Conservation (phyloP, 352 stramenopile species). For the Vaucheria bursata region DNA sequence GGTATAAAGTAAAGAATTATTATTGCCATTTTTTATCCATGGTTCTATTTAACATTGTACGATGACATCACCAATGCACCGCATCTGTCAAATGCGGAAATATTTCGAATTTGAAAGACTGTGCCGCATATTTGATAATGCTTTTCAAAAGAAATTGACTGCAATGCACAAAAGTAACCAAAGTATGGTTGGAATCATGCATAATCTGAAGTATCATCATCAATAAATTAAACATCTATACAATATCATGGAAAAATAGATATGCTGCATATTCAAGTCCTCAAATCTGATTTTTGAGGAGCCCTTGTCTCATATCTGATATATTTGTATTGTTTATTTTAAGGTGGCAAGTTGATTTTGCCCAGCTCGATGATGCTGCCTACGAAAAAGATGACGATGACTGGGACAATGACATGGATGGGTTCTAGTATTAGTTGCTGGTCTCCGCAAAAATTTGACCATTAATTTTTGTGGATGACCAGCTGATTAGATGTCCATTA, state of each 20-base stretch:
- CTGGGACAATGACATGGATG: conserved; percentile 24
- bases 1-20: too few relatives aligned
- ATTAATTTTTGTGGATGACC: too few relatives aligned
- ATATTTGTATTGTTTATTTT: conserved; percentile 56
- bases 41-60: too few relatives aligned
- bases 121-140: too few relatives aligned
- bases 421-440: too few relatives aligned
- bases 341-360: conserved; percentile 86
- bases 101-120: too few relatives aligned
- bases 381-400: conserved; percentile 35
- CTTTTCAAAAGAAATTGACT: too few relatives aligned
- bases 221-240: background rate
- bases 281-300: background rate
- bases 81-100: too few relatives aligned
- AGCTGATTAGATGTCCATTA: background rate
- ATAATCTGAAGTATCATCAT: background rate
- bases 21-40: too few relatives aligned
- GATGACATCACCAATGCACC: too few relatives aligned
- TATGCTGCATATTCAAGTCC: background rate
- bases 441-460: too few relatives aligned
- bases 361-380: conserved; percentile 38
- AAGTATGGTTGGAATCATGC: background rate
- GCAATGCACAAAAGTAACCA: background rate
- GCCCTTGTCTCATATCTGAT: background rate
- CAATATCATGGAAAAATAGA: background rate